A percentile compares a stretch with the other conserved stretches of the same genome.
Conservation (phyloP, 1,139 yeast species). For the Kodamaea plutei region DNA sequence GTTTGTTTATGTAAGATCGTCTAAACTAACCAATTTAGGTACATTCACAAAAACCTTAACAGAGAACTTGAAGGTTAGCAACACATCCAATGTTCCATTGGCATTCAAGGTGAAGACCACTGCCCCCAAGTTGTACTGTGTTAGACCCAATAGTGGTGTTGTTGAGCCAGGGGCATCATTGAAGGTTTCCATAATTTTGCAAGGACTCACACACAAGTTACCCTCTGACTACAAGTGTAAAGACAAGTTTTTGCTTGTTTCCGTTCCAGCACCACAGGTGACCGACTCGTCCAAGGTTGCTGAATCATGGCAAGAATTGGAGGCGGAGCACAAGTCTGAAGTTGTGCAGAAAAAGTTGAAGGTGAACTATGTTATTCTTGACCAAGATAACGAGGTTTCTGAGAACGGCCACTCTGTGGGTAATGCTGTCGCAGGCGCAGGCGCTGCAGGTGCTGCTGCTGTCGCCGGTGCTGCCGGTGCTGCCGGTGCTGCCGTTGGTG, state of each 20-base stretch:
- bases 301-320: slow-evolving; percentile 70
- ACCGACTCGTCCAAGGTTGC: slow-evolving; percentile 56
- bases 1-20: neutral
- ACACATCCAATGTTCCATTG: slow-evolving; percentile 56
- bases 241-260: slow-evolving; percentile 88
- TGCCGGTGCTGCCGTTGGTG: slow-evolving; percentile 12
- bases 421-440: slow-evolving; percentile 13
- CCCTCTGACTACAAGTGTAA: slow-evolving; percentile 70
- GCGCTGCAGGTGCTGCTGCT: slow-evolving; percentile 8
- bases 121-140: slow-evolving; percentile 94
- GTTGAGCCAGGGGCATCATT: slow-evolving; percentile 70
- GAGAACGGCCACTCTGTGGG: slow-evolving; percentile 10
- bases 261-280: slow-evolving; percentile 68
- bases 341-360: slow-evolving; percentile 73
- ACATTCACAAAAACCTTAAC: slow-evolving; percentile 75
- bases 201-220: slow-evolving; percentile 78
- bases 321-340: slow-evolving; percentile 54
- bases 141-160: slow-evolving; percentile 88
- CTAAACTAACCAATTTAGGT: slow-evolving; percentile 20
- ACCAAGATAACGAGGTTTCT: slow-evolving; percentile 20
- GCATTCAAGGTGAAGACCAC: slow-evolving; percentile 98
- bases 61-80: slow-evolving; percentile 63
- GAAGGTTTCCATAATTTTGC: slow-evolving; percentile 77
- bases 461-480: slow-evolving; percentile 12
- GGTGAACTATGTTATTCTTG: slow-evolving; percentile 56